These are phyloP conservation scores for Pelargonium nanum DNA, from an alignment of 345 rosid species.

Conservation along the genomic window DNA sequence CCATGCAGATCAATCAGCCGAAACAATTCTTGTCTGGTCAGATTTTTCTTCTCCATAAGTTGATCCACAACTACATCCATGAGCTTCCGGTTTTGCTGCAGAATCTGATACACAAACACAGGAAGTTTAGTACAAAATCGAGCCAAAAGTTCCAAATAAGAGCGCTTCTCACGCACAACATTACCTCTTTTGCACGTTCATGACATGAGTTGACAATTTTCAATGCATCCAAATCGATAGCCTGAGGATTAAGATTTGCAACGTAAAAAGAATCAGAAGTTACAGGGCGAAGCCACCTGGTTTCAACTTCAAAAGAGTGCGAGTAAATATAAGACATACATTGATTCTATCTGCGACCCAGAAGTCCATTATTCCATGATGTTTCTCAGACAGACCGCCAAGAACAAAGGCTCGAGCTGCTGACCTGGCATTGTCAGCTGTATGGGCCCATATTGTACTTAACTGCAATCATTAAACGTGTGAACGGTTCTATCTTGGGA, in stretches of 20 bases:
- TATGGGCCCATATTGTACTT: slow-evolving; percentile 96
- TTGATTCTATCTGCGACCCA: slow-evolving; percentile 77
- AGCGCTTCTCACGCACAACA: neutral
- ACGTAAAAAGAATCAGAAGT: neutral
- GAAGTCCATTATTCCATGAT: slow-evolving; percentile 65
- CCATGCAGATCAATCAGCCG: slow-evolving; percentile 62
- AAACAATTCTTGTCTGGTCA: slow-evolving; percentile 64
- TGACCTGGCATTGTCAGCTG: slow-evolving; percentile 84
- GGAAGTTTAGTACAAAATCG: neutral
- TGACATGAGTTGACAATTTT: slow-evolving; percentile 55
- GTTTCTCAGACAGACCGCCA: slow-evolving; percentile 82
- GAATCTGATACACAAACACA: slow-evolving; percentile 29
- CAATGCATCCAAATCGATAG: slow-evolving; percentile 70
- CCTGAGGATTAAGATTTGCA: slow-evolving; percentile 29
- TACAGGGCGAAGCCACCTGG: neutral
- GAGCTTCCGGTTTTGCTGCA: slow-evolving; percentile 44
- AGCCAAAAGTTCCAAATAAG: neutral
- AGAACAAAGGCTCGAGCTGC: slow-evolving; percentile 78
- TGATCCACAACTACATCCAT: slow-evolving; percentile 62
- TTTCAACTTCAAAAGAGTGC: neutral
- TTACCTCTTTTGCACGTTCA: slow-evolving; percentile 76
- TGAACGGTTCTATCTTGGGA: slow-evolving; percentile 1
- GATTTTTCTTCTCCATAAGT: slow-evolving; percentile 62
- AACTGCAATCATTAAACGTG: slow-evolving; percentile 37
- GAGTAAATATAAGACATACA: slow-evolving; percentile 24